Evolutionary conservation across 805 yeast species (phyloP), one percentile per base, ranked within the genome.

Genomic region (Wickerhamomyces chambardii): DNA sequence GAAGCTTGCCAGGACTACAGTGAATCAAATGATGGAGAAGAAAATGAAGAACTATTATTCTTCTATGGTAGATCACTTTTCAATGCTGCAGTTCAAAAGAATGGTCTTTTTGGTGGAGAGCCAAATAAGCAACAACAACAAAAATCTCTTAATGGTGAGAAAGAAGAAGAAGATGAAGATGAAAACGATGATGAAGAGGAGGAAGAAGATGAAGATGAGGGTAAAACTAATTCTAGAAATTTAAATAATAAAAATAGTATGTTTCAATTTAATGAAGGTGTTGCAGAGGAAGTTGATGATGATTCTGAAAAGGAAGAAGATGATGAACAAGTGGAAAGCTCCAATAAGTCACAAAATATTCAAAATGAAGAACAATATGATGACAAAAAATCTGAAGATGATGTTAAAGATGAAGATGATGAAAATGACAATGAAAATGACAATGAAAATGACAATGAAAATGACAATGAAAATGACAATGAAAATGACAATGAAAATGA

Each of bases 31-130:
- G 64, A 68, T 12, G 76, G 73, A n/a, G 70, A 72, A 31, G 95
- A 86, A 43, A 72, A 73, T 41, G 81, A 92, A 5, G 84, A 84
- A 41, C 64, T 85, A 44, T 62, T 87, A 47, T 75, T 70, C 44
- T 56, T 82, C 29, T 87, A 87, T 44, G 96, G 95, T 3, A 76
- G 78, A 53, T 77, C 95, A 1, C 57, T 89, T 27, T 87, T 80
- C 58, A 82, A 78, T 42, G 71, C 74, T 28, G 97, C 89, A 1
- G 82, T 84, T 8, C 61, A 74, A 15, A 79, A 73, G 31, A 76
- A 86, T 2, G 89, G 81, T 30, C 80, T 89, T 4, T 68, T 89
- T 40, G 95, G 95, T 15, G 80, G 69, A 24, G 44, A 41, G 15
- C 32, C 15, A 41, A 45, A 15, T 43, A 45, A 21, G 15, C 24